Evolutionary conservation across 305 asterid species (phyloP).

Genomic region (Vinca major): DNA sequence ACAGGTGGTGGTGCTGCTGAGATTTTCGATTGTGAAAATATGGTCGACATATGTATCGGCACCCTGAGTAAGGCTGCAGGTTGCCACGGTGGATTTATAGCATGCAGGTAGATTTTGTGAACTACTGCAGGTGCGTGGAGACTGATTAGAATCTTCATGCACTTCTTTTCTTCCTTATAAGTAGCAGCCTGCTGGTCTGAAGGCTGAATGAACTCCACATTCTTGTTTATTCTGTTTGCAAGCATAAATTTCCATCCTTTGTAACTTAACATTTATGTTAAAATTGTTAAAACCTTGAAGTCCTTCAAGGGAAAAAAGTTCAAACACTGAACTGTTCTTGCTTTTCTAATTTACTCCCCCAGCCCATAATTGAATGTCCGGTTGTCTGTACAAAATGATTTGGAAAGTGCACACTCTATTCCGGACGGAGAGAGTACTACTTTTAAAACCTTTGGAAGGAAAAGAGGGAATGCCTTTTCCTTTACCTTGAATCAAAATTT

Average conservation of each 20-base stretch:
- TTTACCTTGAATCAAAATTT: not conserved
- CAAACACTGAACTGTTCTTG: not conserved
- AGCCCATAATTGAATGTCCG: too few relatives aligned
- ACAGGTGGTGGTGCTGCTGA: conserved; percentile 94
- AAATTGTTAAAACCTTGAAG: not conserved
- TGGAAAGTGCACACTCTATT: too few relatives aligned
- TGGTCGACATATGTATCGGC: conserved; percentile 80
- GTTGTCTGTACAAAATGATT: too few relatives aligned
- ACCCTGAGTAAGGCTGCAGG: conserved; percentile 98
- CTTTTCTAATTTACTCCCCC: too few relatives aligned
- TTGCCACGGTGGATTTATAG: conserved; percentile 95
- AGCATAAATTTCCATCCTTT: not conserved
- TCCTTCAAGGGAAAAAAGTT: not conserved
- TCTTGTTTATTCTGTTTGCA: not conserved
- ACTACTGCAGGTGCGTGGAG: not conserved
- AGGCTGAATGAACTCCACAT: not conserved
- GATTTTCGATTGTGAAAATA: conserved; percentile 61
- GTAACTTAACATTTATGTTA: not conserved
- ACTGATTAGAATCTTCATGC: not conserved
- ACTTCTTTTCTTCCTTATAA: not conserved
- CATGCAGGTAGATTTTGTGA: conserved; percentile 59
- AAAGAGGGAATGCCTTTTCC: not conserved
- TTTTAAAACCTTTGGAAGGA: too few relatives aligned
- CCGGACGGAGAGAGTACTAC: too few relatives aligned
- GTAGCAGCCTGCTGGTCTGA: not conserved